Evolutionary conservation across 78 protist species (phyloP).

Genomic region (Anaeramoeba flamelloides): DNA sequence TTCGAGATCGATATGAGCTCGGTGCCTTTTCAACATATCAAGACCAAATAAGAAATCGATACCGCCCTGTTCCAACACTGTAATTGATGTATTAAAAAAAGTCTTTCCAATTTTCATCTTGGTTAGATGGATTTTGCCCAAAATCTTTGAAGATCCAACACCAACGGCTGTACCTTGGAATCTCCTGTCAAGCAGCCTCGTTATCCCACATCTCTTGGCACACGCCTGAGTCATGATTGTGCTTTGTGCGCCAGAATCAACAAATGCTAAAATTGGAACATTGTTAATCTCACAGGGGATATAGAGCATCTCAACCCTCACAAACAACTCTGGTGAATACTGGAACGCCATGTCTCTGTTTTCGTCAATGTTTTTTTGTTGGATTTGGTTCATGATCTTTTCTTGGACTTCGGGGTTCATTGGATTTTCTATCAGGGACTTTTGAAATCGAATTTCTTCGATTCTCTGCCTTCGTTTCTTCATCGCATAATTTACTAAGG

Average conservation of each 20-base stretch:
- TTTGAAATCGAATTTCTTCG: too few relatives aligned
- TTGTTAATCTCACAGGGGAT: slow-evolving; percentile 37
- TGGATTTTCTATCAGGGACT: too few relatives aligned
- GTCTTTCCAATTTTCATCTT: slow-evolving; percentile 13
- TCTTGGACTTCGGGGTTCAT: too few relatives aligned
- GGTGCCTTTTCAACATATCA: slow-evolving; percentile 27
- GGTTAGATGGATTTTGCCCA: slow-evolving; percentile 15
- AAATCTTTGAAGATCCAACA: slow-evolving; percentile 22
- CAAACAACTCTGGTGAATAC: slow-evolving; percentile 58
- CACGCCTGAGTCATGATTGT: slow-evolving; percentile 36
- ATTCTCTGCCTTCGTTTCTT: too few relatives aligned
- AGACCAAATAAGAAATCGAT: slow-evolving; percentile 34
- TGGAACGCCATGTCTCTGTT: slow-evolving; percentile 39
- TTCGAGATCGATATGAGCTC: slow-evolving; percentile 14
- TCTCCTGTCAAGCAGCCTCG: slow-evolving; percentile 25
- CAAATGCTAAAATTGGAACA: slow-evolving; percentile 39
- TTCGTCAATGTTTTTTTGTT: slow-evolving; percentile 30
- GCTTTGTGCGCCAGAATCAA: slow-evolving; percentile 62
- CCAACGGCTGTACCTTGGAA: slow-evolving; percentile 57
- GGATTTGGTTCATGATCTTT: too few relatives aligned
- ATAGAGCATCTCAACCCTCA: slow-evolving; percentile 51
- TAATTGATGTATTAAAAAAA: slow-evolving; percentile 9
- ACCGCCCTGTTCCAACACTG: slow-evolving; percentile 15
- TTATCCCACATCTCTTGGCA: slow-evolving; percentile 47
- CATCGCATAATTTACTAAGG: too few relatives aligned